Conservation (phyloP, 352 stramenopile genomes). For the Phytophthora meadii region DNA sequence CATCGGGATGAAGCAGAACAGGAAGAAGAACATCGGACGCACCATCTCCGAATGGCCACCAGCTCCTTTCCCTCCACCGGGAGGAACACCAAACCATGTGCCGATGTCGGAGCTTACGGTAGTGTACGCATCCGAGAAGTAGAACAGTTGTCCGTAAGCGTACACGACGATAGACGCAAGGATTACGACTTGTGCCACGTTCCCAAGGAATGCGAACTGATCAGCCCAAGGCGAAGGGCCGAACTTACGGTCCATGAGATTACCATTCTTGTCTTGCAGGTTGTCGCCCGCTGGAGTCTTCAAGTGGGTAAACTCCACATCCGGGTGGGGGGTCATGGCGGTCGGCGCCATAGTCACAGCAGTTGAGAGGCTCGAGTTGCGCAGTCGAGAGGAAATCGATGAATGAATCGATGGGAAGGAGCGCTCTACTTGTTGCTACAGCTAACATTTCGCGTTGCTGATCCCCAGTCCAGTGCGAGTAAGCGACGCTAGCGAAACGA, state of each 20-base stretch:
- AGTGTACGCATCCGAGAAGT: slow-evolving; percentile 31
- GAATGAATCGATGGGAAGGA: slow-evolving; percentile 15
- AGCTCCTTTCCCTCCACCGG: slow-evolving; percentile 7
- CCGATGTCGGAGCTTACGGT: slow-evolving; percentile 21
- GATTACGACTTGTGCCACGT: slow-evolving; percentile 32
- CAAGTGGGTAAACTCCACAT: slow-evolving; percentile 24
- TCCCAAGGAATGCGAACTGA: neutral
- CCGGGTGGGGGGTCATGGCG: slow-evolving; percentile 20
- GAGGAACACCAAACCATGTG: slow-evolving; percentile 41
- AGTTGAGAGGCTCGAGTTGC: neutral
- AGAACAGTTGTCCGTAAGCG: slow-evolving; percentile 38
- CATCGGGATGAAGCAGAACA: slow-evolving; percentile 57
- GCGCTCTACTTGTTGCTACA: neutral
- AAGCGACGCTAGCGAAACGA: neutral
- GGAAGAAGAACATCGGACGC: slow-evolving; percentile 56
- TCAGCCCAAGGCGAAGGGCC: neutral
- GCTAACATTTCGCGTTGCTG: neutral
- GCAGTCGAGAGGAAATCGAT: slow-evolving; percentile 22
- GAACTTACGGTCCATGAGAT: slow-evolving; percentile 5
- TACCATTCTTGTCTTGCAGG: slow-evolving; percentile 18
- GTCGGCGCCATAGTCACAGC: slow-evolving; percentile 13
- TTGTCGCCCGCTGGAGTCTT: slow-evolving; percentile 24
- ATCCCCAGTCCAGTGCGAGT: neutral
- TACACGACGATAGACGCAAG: slow-evolving; percentile 40
- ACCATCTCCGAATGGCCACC: slow-evolving; percentile 56